Evolutionary conservation across 257 asterid species (phyloP), one percentile per base, ranked within the genome.

Genomic region (Nicotiana paniculata): DNA sequence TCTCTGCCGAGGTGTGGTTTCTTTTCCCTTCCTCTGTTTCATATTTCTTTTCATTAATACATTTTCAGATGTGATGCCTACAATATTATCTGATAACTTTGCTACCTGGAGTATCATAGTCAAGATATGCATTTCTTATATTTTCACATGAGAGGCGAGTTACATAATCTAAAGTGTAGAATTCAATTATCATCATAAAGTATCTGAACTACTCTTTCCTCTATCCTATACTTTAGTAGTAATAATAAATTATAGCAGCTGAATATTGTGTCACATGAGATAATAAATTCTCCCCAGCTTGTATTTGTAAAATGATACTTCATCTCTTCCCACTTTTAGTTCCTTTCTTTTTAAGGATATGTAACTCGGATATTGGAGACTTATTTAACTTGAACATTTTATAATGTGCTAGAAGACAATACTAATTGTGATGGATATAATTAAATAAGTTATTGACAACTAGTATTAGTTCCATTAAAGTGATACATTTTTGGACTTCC

Each of bases 1-100:
- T 96, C 86, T 95, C 97, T 88, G 92, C 97, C 4, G 99, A 96
- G 97, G 99, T 96, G 79, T 81, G 83, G 93, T 77, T 81, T 65
- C 77, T 79, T 55, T 58, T 65, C 83, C 66, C 37, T 21, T 11
- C 6, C 63, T 72, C 24, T 53, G 57, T 80, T 48, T 67, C 64
- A 18, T 33, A 51, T 16, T 77, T 65, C n/a, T 68, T 26, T 82
- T 68, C 77, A 35, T 24, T 46, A n/a, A 35, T 67, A 51, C 51
- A 53, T 33, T 59, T 9, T 81, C 5, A 48, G 21, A 26, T 81
- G 80, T 1, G 46, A 75, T 51, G 64, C 61, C 61, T 46, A 74
- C 61, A 57, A 15, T 48, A 26, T 74, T 26, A 24, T 74, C 16
- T 2, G 62, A 1, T 7, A 2, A 6, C 16, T 74, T 72, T 46